Base-by-base conservation (phyloP, 805 yeast species). In the Saturnispora saitoi region DNA sequence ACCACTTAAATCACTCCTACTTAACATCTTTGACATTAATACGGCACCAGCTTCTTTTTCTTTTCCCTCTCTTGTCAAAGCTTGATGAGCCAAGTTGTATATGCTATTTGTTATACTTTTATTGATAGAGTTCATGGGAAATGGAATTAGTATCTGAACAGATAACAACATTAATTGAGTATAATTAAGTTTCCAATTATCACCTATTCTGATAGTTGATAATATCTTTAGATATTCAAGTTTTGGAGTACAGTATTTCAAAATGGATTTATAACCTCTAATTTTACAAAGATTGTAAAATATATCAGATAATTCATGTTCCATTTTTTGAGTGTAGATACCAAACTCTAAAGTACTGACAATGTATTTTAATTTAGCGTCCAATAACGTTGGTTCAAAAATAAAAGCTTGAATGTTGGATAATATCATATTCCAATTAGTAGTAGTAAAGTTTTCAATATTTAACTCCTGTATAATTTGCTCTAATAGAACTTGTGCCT, bases 91-190 rank as follows among this genome's bases (percentile, higher is more conserved):
- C 7, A 73, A 51, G 0, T 54, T 50, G 40, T 69, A 72, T 1
- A 82, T 56, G 2, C 60, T 47, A 1, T 56, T 53, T 4, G 74
- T 57, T 6, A 75, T 61, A 0, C 63, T 48, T 0, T 58, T 49
- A 2, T 60, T 43, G 14, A 82, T 62, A 0, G 64, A 53, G 1
- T 62, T 64, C 24, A 90, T 66, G 2, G 77, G 72, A 58, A 90
- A 89, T 0, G 98, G 97, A 0, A 81, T 77, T n/a, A 85, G 66
- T 0, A 80, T 73, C 20, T 89, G 65, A 9, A 82, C 77, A 0
- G 83, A 73, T 9, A 87, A 70, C 95, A 96, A 90, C 3, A 84
- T 67, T 8, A 88, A 63, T 38, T 80, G 58, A 10, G 81, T 63
- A 49, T 68, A 80, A 32, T 42, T 26, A n/a, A 17, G 11, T 39